Base-by-base conservation (phyloP, 345 rosid species). In the Lepidium aucheri region DNA sequence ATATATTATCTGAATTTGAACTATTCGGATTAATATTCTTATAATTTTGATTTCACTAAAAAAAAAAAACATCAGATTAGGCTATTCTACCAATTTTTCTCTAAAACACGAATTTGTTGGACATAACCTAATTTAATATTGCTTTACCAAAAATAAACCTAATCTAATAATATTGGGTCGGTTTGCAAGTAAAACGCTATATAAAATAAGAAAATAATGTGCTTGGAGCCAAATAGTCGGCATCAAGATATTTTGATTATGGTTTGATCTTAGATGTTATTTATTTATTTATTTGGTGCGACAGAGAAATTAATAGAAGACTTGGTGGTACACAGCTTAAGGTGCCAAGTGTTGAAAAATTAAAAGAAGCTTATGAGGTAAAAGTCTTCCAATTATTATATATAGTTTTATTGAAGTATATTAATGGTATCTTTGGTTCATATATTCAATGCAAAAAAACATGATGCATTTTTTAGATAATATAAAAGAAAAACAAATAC, bases 301-400 rank as follows among this genome's bases (percentile, higher is more conserved):
- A 34, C 75, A 86, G 98, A 57, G 76, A 83, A 63, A 80, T 85
- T 43, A 91, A 91, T 72, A 74, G 50, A 66, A 84, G 72, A 71
- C 75, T 86, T 17, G 83, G 86, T 46, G 84, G 86, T 72, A 79
- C 92, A 7, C 96, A 89, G 46, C 65, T 89, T 50, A 73, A 80
- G 50, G 77, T 85, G 39, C 98, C 98, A 10, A 61, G 73, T 54
- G 69, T 42, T n/a, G 22, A 54, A 0, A 74, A 67, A 4, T 75
- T 91, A 22, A 3, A 55, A 6, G 8, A 42, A 42, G 93, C 82
- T 6, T 84, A 72, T 60, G 9, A 6, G 46, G 97, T 88, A 11
- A 34, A 53, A 15, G 22, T 69, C 35, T 55, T 28, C 14, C 10
- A 11, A 22, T 24, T 53, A 12, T 35, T 45, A 35, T 41, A 16